These are phyloP conservation scores for Citrullus colocynthis DNA, from an alignment of 306 rosid genomes.

Conservation along the genomic window DNA sequence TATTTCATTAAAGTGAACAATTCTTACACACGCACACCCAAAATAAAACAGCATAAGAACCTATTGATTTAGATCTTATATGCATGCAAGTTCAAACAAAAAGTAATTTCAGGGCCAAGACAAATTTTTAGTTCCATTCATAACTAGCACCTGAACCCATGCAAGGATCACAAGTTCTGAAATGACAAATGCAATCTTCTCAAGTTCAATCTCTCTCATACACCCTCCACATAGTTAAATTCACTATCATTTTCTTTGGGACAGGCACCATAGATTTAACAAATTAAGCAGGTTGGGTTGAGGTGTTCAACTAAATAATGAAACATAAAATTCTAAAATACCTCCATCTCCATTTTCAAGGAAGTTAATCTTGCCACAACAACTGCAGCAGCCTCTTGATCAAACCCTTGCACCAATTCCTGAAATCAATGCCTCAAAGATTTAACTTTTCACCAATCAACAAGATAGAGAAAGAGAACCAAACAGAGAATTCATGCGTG, in stretches of 20 bases:
- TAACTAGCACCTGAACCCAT: neutral
- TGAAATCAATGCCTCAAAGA: slow-evolving; percentile 21
- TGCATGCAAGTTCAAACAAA: neutral
- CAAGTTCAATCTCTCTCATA: neutral
- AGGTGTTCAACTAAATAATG: neutral
- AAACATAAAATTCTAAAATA: slow-evolving; percentile 16
- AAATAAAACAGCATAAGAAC: neutral
- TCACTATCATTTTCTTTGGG: neutral
- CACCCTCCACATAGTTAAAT: neutral
- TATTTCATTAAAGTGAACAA: neutral
- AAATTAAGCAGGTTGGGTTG: neutral
- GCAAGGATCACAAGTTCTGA: neutral
- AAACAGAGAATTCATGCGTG: neutral
- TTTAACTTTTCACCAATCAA: neutral
- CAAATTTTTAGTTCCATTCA: neutral
- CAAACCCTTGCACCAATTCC: slow-evolving; percentile 97
- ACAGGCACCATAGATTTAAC: neutral
- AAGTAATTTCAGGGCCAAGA: neutral
- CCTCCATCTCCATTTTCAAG: slow-evolving; percentile 93
- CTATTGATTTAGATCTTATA: neutral
- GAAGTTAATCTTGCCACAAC: slow-evolving; percentile 86
- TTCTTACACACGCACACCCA: neutral
- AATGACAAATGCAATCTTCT: neutral
- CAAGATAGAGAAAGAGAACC: neutral
- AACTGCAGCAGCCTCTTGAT: slow-evolving; percentile 97